These are phyloP conservation scores for Biscogniauxia sp. DNA, from an alignment of 2,329 filamentous ascomycete genomes.

Conservation along the genomic window DNA sequence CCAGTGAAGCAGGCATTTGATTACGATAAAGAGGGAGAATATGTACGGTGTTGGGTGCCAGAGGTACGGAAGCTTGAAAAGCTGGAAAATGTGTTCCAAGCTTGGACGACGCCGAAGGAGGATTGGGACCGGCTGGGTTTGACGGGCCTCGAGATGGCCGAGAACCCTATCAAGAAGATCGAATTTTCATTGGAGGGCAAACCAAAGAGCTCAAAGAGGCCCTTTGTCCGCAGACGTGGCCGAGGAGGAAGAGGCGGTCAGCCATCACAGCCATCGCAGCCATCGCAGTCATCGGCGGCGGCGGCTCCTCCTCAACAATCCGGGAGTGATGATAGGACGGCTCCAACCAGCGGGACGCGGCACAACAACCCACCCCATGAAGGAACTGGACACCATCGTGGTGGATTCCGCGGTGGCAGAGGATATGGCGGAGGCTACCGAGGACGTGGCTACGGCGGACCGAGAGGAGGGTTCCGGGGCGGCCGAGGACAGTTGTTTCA, in stretches of 20 bases:
- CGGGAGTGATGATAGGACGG: slow-evolving; percentile 6
- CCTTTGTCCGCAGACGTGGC: slow-evolving; percentile 32
- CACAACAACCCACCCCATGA: slow-evolving; percentile 3
- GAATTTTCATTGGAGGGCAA: slow-evolving; percentile 59
- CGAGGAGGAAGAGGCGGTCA: slow-evolving; percentile 23
- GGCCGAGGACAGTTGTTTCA: slow-evolving; percentile 16
- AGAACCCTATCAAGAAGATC: slow-evolving; percentile 63
- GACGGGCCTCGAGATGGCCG: slow-evolving; percentile 60
- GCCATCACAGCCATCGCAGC: slow-evolving; percentile 1
- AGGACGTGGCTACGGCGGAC: slow-evolving; percentile 22
- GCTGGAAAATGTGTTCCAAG: slow-evolving; percentile 64
- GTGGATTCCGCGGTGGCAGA: slow-evolving; percentile 24
- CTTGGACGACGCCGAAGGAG: slow-evolving; percentile 60
- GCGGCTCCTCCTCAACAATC: slow-evolving; percentile 3
- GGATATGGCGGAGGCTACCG: slow-evolving; percentile 22
- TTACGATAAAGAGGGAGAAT: slow-evolving; percentile 68
- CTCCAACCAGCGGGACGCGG: not conserved
- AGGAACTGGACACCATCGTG: slow-evolving; percentile 15
- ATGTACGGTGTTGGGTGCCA: slow-evolving; percentile 70
- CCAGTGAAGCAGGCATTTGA: slow-evolving; percentile 78
- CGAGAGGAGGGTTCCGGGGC: slow-evolving; percentile 24
- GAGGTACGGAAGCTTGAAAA: slow-evolving; percentile 58
- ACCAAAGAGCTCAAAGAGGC: slow-evolving; percentile 37
- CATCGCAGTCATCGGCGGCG: not conserved
- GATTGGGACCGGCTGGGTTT: slow-evolving; percentile 58